Evolutionary conservation across 179 eudicot genomes (phyloP), one percentile per base, ranked within the genome.

Genomic region (Camellia oleifera): DNA sequence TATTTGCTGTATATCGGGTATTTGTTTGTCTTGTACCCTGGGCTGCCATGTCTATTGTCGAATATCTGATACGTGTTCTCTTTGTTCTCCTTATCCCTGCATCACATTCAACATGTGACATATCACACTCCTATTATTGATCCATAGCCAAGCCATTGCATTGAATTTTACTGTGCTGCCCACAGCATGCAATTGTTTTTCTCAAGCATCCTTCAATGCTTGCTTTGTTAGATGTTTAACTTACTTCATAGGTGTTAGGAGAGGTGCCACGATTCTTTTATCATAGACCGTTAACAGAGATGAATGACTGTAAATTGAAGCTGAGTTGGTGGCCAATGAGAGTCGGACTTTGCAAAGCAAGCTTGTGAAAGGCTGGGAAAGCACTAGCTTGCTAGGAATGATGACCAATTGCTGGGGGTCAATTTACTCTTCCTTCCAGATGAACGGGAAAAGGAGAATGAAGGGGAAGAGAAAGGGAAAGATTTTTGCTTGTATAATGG

Each of bases 111-210:
- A 17, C 57, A 5, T 17, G 57, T 46, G n/a, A 12, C 4, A 48
- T 48, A 48, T 68, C 57, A 48, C 57, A 48, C 26, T 70, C 74
- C 74, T 17, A 56, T 14, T 70, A 48, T 44, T 70, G 57, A 57
- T 17, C 18, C 57, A 48, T 0, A 68, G 10, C 17, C 52, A 44
- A 68, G 3, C 11, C 6, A 44, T 13, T 69, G 54, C n/a, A 69
- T 69, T 44, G 66, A 62, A 18, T 69, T 69, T 17, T 15, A 4
- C 12, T 5, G 23, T 4, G 40, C 18, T 26, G 11, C 11, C 23
- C 23, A 15, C 40, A 46, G 4, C 56, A 70, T 32, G 7, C 66
- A 6, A 15, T 15, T 62, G 26, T 15, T 17, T 50, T 32, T 32
- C 40, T 32, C 1, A 0, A 32, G 40, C 40, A 32, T 32, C 40